phyloP scores from a whole-genome alignment of 2,329 filamentous ascomycete genomes.

The Fonsecaea erecta region DNA sequence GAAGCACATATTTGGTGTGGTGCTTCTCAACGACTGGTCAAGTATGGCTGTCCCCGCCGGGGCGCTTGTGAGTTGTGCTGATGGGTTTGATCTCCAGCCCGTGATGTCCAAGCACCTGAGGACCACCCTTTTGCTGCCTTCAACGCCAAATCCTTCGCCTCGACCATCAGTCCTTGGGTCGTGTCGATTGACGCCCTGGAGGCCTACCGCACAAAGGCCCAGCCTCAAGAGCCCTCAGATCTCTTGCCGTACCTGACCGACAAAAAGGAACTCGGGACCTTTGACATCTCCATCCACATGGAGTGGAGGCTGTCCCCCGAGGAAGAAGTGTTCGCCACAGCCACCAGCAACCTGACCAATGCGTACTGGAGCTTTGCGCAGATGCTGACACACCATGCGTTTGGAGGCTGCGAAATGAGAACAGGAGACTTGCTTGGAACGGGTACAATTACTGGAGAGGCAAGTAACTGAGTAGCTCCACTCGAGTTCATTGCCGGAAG shows the following conservation, averaged over 20 bases:
- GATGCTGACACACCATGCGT: constrained; percentile 19
- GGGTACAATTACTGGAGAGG: constrained; percentile 16
- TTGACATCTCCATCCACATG: constrained; percentile 17
- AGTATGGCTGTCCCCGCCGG: background rate
- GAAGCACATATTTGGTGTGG: constrained; percentile 74
- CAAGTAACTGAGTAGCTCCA: background rate
- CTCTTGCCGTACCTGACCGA: constrained; percentile 12
- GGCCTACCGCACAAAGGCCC: background rate
- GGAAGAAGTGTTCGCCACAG: constrained; percentile 8
- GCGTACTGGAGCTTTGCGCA: constrained; percentile 17
- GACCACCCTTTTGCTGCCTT: constrained; percentile 18
- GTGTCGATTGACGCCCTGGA: constrained; percentile 19
- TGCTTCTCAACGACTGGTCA: constrained; percentile 85
- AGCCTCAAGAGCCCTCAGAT: constrained; percentile 16
- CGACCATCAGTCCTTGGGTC: constrained; percentile 17
- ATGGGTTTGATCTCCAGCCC: background rate
- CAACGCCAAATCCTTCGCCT: constrained; percentile 20
- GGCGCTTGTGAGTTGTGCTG: background rate
- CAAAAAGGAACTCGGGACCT: constrained; percentile 12
- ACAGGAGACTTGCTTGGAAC: constrained; percentile 19
- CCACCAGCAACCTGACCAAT: constrained; percentile 16
- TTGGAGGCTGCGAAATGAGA: constrained; percentile 19
- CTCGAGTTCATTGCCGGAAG: background rate
- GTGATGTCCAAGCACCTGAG: constrained; percentile 12
- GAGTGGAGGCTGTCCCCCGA: constrained; percentile 14